Evolutionary conservation across 176 grass and related monocot species (phyloP).

Genomic region (Typha latifolia): DNA sequence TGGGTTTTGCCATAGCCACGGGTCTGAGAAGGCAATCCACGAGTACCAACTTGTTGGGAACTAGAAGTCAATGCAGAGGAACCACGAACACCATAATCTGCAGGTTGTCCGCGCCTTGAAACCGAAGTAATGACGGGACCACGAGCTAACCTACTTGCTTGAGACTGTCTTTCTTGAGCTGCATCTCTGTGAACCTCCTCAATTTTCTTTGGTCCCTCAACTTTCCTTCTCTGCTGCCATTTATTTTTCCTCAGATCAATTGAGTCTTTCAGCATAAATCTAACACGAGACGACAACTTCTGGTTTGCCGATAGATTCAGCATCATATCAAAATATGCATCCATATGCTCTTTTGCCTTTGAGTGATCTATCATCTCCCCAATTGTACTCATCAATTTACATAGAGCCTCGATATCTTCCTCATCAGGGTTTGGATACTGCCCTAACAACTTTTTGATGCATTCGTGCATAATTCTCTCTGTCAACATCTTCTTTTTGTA

Average conservation of each 20-base stretch:
- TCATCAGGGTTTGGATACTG: slow-evolving; percentile 58
- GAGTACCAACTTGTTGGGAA: slow-evolving; percentile 53
- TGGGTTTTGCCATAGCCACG: slow-evolving; percentile 41
- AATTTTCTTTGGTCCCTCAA: slow-evolving; percentile 98
- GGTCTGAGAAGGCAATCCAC: slow-evolving; percentile 45
- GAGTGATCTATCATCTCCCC: slow-evolving; percentile 92
- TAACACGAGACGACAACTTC: slow-evolving; percentile 68
- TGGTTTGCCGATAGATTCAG: slow-evolving; percentile 49
- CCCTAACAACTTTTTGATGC: slow-evolving; percentile 79
- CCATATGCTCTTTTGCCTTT: slow-evolving; percentile 91
- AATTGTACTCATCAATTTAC: slow-evolving; percentile 97
- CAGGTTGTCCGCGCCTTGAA: slow-evolving; percentile 43
- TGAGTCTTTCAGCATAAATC: slow-evolving; percentile 77
- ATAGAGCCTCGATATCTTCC: slow-evolving; percentile 83
- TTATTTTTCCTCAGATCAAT: slow-evolving; percentile 88
- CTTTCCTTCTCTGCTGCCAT: slow-evolving; percentile 92
- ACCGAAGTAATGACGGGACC: slow-evolving; percentile 41
- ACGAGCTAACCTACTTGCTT: slow-evolving; percentile 59
- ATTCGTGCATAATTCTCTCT: slow-evolving; percentile 94
- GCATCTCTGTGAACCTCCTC: slow-evolving; percentile 94
- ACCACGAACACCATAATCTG: slow-evolving; percentile 55
- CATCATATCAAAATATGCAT: slow-evolving; percentile 78
- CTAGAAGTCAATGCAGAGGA: slow-evolving; percentile 33
- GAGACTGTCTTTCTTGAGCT: slow-evolving; percentile 84
- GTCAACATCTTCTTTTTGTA: slow-evolving; percentile 97